Evolutionary conservation across 1,284 basidiomycete species (phyloP).

Genomic region (Ustilago crameri): DNA sequence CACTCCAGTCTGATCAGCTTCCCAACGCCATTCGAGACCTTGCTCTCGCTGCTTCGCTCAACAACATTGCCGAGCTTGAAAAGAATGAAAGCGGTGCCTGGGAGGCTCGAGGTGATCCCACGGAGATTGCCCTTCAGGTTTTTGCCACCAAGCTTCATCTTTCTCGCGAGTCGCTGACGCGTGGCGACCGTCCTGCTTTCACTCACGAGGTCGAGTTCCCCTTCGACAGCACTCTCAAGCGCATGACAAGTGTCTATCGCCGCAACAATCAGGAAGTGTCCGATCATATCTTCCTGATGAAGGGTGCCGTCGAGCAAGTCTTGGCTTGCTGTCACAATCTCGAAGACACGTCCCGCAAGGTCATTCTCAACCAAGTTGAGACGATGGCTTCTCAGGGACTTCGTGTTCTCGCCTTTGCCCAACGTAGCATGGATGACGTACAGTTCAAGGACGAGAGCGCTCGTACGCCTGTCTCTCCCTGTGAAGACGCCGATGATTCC

Average conservation of each 20-base stretch:
- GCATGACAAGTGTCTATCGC: slow-evolving; percentile 58
- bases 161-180: slow-evolving; percentile 36
- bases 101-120: slow-evolving; percentile 58
- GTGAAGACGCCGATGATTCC: slow-evolving; percentile 27
- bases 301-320: slow-evolving; percentile 62
- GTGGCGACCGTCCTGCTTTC: slow-evolving; percentile 21
- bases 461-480: slow-evolving; percentile 23
- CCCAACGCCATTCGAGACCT: slow-evolving; percentile 38
- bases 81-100: slow-evolving; percentile 39
- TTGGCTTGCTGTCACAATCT: slow-evolving; percentile 53
- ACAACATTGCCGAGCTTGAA: slow-evolving; percentile 59
- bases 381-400: slow-evolving; percentile 57
- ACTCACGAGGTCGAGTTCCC: slow-evolving; percentile 55
- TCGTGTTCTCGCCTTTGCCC: slow-evolving; percentile 60
- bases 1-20: slow-evolving; percentile 21
- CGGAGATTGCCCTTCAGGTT: slow-evolving; percentile 60
- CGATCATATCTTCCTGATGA: slow-evolving; percentile 51
- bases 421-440: slow-evolving; percentile 48
- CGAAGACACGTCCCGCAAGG: slow-evolving; percentile 39
- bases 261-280: slow-evolving; percentile 10
- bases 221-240: slow-evolving; percentile 61
- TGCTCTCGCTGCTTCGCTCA: slow-evolving; percentile 57
- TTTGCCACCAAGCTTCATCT: slow-evolving; percentile 53
- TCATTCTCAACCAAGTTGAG: slow-evolving; percentile 56
- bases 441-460: slow-evolving; percentile 49